phyloP scores from a whole-genome alignment of 441 rosid species.

The Bocquillonia castaneifolia region DNA sequence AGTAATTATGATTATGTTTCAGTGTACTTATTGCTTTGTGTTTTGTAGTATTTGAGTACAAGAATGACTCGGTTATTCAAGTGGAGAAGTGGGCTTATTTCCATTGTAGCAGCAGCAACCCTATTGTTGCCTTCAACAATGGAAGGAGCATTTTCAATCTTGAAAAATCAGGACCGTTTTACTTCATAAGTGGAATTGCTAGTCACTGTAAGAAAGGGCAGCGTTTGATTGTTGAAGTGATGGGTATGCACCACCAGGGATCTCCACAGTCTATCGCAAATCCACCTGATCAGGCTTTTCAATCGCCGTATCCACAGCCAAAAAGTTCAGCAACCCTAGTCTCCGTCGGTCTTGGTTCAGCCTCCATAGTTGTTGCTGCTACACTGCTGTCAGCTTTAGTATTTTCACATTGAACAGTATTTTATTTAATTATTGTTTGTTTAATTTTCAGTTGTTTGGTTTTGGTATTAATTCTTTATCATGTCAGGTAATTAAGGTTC shows the following conservation, averaged over 20 bases:
- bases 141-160: slow-evolving; percentile 57
- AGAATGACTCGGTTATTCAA: slow-evolving; percentile 65
- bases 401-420: slow-evolving; percentile 5
- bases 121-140: slow-evolving; percentile 46
- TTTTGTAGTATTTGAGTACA: slow-evolving; percentile 61
- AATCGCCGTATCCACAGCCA: slow-evolving; percentile 33
- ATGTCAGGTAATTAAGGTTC: too few relatives aligned
- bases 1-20: too few relatives aligned
- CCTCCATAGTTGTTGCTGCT: slow-evolving; percentile 8
- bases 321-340: slow-evolving; percentile 33
- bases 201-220: slow-evolving; percentile 67
- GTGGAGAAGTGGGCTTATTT: slow-evolving; percentile 80
- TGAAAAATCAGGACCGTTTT: slow-evolving; percentile 69
- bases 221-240: slow-evolving; percentile 65
- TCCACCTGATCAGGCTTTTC: slow-evolving; percentile 31
- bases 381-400: slow-evolving; percentile 15
- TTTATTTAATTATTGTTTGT: background rate
- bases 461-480: too few relatives aligned
- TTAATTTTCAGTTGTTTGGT: background rate
- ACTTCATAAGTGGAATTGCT: slow-evolving; percentile 61
- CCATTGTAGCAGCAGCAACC: slow-evolving; percentile 62
- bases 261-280: slow-evolving; percentile 42
- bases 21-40: background rate
- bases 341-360: slow-evolving; percentile 14
- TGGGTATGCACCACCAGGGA: slow-evolving; percentile 48